Conservation (phyloP, 1,284 basidiomycete genomes). For the Apiotrichum gracile region DNA sequence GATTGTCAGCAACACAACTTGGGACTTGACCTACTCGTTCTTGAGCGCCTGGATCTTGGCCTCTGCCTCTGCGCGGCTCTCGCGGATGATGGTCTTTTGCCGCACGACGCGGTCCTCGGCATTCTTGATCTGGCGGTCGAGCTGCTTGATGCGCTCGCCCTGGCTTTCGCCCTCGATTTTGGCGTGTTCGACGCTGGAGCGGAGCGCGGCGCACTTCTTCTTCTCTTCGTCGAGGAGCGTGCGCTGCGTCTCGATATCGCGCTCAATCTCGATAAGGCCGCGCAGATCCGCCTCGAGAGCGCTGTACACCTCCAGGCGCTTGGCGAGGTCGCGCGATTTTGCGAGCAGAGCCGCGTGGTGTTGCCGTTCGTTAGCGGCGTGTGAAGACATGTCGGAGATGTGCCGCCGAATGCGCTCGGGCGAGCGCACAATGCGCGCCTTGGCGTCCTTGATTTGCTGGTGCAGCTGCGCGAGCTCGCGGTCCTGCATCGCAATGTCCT, state of each 20-base stretch:
- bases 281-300: slow-evolving; percentile 60
- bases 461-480: slow-evolving; percentile 23
- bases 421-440: slow-evolving; percentile 72
- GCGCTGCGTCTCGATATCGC: slow-evolving; percentile 61
- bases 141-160: slow-evolving; percentile 53
- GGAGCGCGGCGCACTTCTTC: slow-evolving; percentile 59
- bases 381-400: slow-evolving; percentile 64
- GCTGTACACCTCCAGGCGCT: slow-evolving; percentile 64
- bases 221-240: slow-evolving; percentile 57
- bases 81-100: slow-evolving; percentile 65
- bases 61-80: slow-evolving; percentile 62
- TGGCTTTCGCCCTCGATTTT: slow-evolving; percentile 65
- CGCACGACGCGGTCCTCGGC: slow-evolving; percentile 70
- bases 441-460: slow-evolving; percentile 53
- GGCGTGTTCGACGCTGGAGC: slow-evolving; percentile 62
- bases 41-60: slow-evolving; percentile 65
- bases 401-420: slow-evolving; percentile 76
- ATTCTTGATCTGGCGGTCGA: slow-evolving; percentile 65
- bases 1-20: not conserved
- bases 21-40: slow-evolving; percentile 57
- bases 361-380: slow-evolving; percentile 56
- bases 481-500: slow-evolving; percentile 25
- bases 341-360: slow-evolving; percentile 58
- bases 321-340: slow-evolving; percentile 67
- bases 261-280: slow-evolving; percentile 38